phyloP scores from a whole-genome alignment of 2,329 filamentous ascomycete genomes.

The Phialocephala subalpina region DNA sequence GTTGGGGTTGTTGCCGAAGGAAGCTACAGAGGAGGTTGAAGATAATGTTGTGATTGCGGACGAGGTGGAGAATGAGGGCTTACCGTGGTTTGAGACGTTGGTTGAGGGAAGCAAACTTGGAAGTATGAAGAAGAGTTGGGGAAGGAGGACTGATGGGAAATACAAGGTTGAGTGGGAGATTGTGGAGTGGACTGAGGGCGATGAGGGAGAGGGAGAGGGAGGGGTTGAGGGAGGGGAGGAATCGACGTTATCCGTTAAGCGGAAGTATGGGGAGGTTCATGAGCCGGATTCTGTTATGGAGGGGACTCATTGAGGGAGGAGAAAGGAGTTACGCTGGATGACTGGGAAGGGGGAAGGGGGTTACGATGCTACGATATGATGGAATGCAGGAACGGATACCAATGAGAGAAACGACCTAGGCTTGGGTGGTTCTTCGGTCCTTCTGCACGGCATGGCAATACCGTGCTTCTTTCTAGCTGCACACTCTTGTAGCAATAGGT shows the following conservation, averaged over 20 bases:
- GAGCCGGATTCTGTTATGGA: conserved; percentile 23
- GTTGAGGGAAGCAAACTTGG: conserved; percentile 79
- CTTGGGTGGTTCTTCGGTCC: not conserved
- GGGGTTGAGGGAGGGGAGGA: conserved; percentile 17
- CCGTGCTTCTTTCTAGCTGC: not conserved
- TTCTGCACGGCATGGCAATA: conserved; percentile 6
- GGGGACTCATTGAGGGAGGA: conserved; percentile 18
- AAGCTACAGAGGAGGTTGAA: conserved; percentile 46
- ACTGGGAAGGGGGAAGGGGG: not conserved
- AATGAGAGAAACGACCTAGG: conserved; percentile 13
- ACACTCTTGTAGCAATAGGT: conserved; percentile 15
- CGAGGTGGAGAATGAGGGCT: conserved; percentile 51
- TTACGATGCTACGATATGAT: conserved; percentile 23
- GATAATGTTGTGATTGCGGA: conserved; percentile 35
- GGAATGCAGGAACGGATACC: conserved; percentile 1
- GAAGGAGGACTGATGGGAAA: conserved; percentile 64
- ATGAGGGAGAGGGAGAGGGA: conserved; percentile 10
- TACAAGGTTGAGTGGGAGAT: conserved; percentile 84
- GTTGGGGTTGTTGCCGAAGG: conserved; percentile 72
- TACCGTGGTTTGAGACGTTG: conserved; percentile 88
- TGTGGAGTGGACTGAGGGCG: conserved; percentile 69
- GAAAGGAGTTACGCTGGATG: conserved; percentile 9
- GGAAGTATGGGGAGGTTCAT: conserved; percentile 55
- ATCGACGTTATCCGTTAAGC: conserved; percentile 55
- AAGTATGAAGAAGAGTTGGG: conserved; percentile 66